Percentiles rank a stretch among this genome's conserved stretches.
phyloP scores from a whole-genome alignment of 1,284 basidiomycete species.

The Abortiporus biennis region DNA sequence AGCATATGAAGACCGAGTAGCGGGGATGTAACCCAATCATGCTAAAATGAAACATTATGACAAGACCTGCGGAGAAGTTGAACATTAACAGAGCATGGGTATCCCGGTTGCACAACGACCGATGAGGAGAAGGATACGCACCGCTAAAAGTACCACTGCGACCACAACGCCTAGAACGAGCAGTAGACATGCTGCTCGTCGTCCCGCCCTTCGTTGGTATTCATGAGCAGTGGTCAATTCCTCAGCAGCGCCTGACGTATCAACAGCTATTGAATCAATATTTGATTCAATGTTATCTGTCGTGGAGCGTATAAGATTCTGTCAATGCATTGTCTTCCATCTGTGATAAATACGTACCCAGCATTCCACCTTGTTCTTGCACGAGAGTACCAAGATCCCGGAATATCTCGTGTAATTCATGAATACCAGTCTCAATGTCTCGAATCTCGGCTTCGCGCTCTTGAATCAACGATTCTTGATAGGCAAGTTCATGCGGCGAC shows the following conservation, averaged over 20 bases:
- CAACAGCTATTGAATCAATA: constrained; percentile 80
- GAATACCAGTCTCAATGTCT: constrained; percentile 96
- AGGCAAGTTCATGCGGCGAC: constrained; percentile 87
- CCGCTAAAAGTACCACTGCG: constrained; percentile 87
- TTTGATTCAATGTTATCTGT: constrained; percentile 97
- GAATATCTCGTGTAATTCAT: constrained; percentile 97
- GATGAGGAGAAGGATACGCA: constrained; percentile 40
- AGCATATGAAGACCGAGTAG: too few species aligned
- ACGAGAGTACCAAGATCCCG: constrained; percentile 94
- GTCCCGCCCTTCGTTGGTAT: constrained; percentile 93
- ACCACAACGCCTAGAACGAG: constrained; percentile 85
- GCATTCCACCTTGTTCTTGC: constrained; percentile 90
- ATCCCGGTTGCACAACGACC: constrained; percentile 21
- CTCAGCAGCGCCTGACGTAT: constrained; percentile 81
- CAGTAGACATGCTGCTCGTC: constrained; percentile 85
- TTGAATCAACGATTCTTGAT: constrained; percentile 93
- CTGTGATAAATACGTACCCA: constrained; percentile 56
- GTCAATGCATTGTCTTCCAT: background rate
- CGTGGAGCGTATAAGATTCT: background rate
- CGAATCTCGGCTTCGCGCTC: constrained; percentile 94
- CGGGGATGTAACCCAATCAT: too few species aligned
- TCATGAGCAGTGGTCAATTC: constrained; percentile 89
- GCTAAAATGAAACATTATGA: too few species aligned
- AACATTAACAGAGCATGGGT: constrained; percentile 19
- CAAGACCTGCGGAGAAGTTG: too few species aligned